These are phyloP conservation scores for Prunella vulgaris DNA, from an alignment of 257 asterid species.

Conservation along the genomic window DNA sequence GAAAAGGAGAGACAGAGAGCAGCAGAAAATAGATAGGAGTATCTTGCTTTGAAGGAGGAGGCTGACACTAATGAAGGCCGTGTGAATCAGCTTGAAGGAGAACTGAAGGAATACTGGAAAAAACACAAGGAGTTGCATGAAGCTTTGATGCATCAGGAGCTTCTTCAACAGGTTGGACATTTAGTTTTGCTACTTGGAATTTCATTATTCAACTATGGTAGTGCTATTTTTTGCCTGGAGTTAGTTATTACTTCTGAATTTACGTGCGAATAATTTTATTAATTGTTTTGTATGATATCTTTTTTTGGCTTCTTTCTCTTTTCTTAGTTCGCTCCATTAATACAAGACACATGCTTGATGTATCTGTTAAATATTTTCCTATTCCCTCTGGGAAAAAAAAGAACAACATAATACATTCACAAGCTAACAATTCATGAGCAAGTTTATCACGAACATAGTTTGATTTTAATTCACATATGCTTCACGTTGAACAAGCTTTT, in stretches of 20 bases:
- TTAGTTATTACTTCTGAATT: no score
- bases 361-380: no score
- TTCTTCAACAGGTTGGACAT: slow-evolving; percentile 69
- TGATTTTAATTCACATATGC: no score
- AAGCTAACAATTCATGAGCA: no score
- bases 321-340: no score
- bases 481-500: no score
- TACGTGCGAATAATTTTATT: background rate
- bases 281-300: background rate
- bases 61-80: slow-evolving; percentile 88
- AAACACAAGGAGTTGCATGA: slow-evolving; percentile 94
- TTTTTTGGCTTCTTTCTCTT: no score
- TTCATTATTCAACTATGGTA: background rate
- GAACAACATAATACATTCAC: no score
- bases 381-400: no score
- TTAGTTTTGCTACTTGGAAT: background rate
- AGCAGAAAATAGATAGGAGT: slow-evolving; percentile 84
- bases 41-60: slow-evolving; percentile 91
- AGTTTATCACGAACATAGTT: no score
- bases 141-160: slow-evolving; percentile 72
- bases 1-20: slow-evolving; percentile 96
- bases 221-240: background rate
- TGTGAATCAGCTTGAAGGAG: slow-evolving; percentile 69
- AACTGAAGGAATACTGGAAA: slow-evolving; percentile 71
- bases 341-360: no score